Base-by-base conservation (phyloP, 2,329 filamentous ascomycete genomes). In the Juglanconis sp. region DNA sequence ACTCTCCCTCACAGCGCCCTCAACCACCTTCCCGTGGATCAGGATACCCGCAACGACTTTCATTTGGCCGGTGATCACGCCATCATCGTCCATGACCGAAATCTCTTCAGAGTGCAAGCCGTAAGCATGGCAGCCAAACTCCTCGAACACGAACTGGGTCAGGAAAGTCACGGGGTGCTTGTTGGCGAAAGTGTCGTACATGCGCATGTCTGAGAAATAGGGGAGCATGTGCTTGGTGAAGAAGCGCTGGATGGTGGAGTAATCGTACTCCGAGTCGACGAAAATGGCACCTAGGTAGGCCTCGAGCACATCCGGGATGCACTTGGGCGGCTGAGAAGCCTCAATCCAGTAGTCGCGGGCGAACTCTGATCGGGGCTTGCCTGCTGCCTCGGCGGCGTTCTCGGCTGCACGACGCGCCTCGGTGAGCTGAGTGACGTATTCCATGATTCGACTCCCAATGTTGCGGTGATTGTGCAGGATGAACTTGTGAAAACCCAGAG, bases 261-360 rank as follows among this genome's bases (percentile, higher is more conserved):
- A 97, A 69, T 95, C 77, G 74, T 94, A 98, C 50, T 82, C 79
- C 0, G 91, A 89, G 73, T 99, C 95, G 10, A 99, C 89, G 71
- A 98, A 98, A 30, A 97, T 81, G 24, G 94, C 94, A 1, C 92
- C 95, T 3, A 97, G 77, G 67, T 92, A 95, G 0, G 94, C 86
- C 78, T 99, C 95, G 3, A 98, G 80, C 42, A 96, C 85, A 72
- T 99, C 95, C 0, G 93, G 86, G 5, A 98, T 84, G 56, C 77
- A 81, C 68, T 95, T 95, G 8, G 90, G 90, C 1, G 89, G 87
- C 46, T 84, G 79, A 15, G 78, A 79, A 9, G 83, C 80, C 11
- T 79, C 76, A 34, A 84, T 79, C 91, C 91, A 95, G 72, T 87
- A 94, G 74, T 91, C 85, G 4, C 80, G 77, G 9, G 80, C 75